These are phyloP conservation scores for Gnetum montanum DNA, from an alignment of 75 land plant genomes.

Conservation along the genomic window DNA sequence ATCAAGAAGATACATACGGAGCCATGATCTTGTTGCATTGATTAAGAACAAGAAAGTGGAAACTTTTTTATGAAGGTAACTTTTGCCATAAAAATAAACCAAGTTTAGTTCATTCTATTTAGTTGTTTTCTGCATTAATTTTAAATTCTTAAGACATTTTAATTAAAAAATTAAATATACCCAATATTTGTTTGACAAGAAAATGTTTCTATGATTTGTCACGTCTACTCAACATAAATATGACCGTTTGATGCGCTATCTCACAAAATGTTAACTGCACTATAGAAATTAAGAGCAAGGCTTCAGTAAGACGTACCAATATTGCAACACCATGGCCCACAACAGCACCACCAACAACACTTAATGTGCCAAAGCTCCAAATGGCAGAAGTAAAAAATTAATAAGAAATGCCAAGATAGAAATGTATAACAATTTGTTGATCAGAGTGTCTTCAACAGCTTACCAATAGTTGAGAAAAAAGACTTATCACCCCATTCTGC, in stretches of 20 bases:
- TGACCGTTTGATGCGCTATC: background rate
- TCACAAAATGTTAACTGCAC: background rate
- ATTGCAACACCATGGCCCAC: conserved; percentile 97
- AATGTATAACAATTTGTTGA: background rate
- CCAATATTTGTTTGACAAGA: background rate
- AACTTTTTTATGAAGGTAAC: too few relatives aligned
- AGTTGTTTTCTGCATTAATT: too few relatives aligned
- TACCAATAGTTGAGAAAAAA: conserved; percentile 95
- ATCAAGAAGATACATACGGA: too few relatives aligned
- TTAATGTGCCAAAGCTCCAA: conserved; percentile 86
- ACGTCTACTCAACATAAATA: background rate
- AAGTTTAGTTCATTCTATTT: too few relatives aligned
- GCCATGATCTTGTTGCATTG: too few relatives aligned
- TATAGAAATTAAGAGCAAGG: background rate
- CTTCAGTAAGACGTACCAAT: conserved; percentile 33
- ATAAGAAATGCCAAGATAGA: background rate
- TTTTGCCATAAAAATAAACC: too few relatives aligned
- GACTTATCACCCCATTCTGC: conserved; percentile 99
- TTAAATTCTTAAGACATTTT: background rate
- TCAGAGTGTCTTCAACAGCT: conserved; percentile 1
- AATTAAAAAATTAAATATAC: background rate
- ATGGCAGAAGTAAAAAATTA: background rate
- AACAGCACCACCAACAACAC: conserved; percentile 89
- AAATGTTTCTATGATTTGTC: background rate
- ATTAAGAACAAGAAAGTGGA: too few relatives aligned